phyloP scores from a whole-genome alignment of 805 yeast genomes.

The Myxozyma neglecta region DNA sequence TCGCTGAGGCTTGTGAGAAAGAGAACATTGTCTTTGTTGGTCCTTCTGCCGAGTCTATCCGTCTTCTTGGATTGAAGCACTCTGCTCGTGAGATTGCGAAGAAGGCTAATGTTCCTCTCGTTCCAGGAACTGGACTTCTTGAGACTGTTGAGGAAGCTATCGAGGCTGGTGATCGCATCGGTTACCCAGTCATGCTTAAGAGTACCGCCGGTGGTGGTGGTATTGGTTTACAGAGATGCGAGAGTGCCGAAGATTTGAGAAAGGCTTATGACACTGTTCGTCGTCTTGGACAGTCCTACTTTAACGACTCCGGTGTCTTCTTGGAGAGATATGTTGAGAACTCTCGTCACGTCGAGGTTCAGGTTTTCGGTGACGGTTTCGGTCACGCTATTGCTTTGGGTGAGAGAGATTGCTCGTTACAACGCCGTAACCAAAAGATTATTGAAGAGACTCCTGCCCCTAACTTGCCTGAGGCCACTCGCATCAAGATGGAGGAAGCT shows the following conservation, averaged over 20 bases:
- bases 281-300: conserved; percentile 89
- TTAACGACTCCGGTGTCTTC: conserved; percentile 95
- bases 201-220: conserved; percentile 99
- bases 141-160: conserved; percentile 71
- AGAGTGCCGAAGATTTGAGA: conserved; percentile 74
- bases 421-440: conserved; percentile 93
- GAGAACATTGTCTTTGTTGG: conserved; percentile 93
- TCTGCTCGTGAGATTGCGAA: conserved; percentile 94
- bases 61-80: conserved; percentile 89
- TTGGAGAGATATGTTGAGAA: conserved; percentile 91
- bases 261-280: conserved; percentile 85
- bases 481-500: conserved; percentile 72
- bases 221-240: conserved; percentile 93
- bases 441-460: conserved; percentile 99
- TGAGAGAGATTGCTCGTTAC: conserved; percentile 96
- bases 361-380: conserved; percentile 92
- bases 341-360: conserved; percentile 95
- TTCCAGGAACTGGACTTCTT: conserved; percentile 93
- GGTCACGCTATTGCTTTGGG: conserved; percentile 94
- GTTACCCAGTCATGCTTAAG: conserved; percentile 92
- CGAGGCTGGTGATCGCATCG: conserved; percentile 66
- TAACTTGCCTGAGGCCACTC: conserved; percentile 75
- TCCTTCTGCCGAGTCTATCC: conserved; percentile 92
- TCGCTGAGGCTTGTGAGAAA: conserved; percentile 78
- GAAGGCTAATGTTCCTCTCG: conserved; percentile 90